phyloP scores from a whole-genome alignment of 208 protist species.

The Herpetomonas tarakana region DNA sequence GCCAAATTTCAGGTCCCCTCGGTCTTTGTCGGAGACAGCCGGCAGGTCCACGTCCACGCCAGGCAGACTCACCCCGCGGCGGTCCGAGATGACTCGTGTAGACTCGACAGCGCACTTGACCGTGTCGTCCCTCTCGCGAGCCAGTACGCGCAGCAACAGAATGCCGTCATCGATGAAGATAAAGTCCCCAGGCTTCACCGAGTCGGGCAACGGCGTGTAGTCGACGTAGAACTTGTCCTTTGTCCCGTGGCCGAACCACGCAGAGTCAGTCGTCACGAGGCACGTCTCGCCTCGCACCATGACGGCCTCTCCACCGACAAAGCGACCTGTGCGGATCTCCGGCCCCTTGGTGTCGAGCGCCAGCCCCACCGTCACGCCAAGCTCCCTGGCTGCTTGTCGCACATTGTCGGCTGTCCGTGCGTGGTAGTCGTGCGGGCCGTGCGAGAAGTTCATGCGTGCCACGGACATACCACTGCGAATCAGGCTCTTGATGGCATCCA shows the following conservation, averaged over 20 bases:
- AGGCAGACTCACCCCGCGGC: slow-evolving; percentile 87
- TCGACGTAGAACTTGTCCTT: slow-evolving; percentile 91
- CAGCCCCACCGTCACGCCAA: slow-evolving; percentile 89
- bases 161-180: slow-evolving; percentile 98
- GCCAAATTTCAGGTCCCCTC: slow-evolving; percentile 91
- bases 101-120: slow-evolving; percentile 83
- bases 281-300: slow-evolving; percentile 75
- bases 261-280: slow-evolving; percentile 87
- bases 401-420: slow-evolving; percentile 93
- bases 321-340: slow-evolving; percentile 95
- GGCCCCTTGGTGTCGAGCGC: slow-evolving; percentile 97
- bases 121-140: slow-evolving; percentile 59
- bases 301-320: slow-evolving; percentile 62
- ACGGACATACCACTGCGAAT: slow-evolving; percentile 96
- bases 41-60: slow-evolving; percentile 85
- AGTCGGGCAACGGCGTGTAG: slow-evolving; percentile 79
- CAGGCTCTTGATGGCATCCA: slow-evolving; percentile 90
- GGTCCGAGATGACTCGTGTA: slow-evolving; percentile 67
- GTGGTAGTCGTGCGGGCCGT: slow-evolving; percentile 97
- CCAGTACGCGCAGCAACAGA: slow-evolving; percentile 86
- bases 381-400: slow-evolving; percentile 79
- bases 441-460: slow-evolving; percentile 97
- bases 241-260: slow-evolving; percentile 77
- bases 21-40: slow-evolving; percentile 92
- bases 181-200: slow-evolving; percentile 69